Evolutionary conservation across 1,139 yeast genomes (phyloP), one percentile per base, ranked within the genome.

Genomic region (Pichia norvegensis): DNA sequence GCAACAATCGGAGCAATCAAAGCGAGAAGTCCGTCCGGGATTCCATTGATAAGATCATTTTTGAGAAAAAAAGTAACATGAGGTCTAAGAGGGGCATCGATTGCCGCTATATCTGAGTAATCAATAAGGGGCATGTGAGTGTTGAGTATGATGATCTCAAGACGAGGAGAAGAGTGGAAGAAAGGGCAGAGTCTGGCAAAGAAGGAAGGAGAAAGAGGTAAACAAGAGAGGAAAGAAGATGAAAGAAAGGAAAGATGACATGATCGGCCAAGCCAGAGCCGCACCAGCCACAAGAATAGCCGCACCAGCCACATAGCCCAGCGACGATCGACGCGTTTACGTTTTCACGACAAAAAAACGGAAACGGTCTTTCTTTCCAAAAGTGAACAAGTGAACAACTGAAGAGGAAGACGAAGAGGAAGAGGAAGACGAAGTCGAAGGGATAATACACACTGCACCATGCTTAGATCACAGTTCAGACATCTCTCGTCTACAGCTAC

Each of bases 21-120:
- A 0, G 97, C 85, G 44, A 87, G 61, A 22, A 81, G 62, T 33
- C 84, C 85, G 64, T 90, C 98, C 14, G 85, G 78, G 42, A 83
- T 64, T 23, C 85, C 84, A 1, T 72, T 57, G 1, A 83, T 63
- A 36, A 81, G 65, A 41, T 70, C 65, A 1, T 69, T 67, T 54
- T 69, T 68, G 33, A 59, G 61, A 5, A 50, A 14, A 2, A 41
- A 7, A 4, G 37, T 16, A 14, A 42, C 21, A 1, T 33, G 22
- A 3, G 64, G 64, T 41, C 45, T 41, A 2, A 23, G 36, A 2
- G 42, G 29, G 1, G 56, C 48, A 20, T 58, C 51, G 2, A 59
- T 53, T 4, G 40, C 22, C 13, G 38, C 39, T 20, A 60, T 42
- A 46, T 58, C 63, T 3, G 46, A 21, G 27, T 43, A 45, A 25